Evolutionary conservation across 257 asterid genomes (phyloP).

Genomic region (Eucommia ulmoides): DNA sequence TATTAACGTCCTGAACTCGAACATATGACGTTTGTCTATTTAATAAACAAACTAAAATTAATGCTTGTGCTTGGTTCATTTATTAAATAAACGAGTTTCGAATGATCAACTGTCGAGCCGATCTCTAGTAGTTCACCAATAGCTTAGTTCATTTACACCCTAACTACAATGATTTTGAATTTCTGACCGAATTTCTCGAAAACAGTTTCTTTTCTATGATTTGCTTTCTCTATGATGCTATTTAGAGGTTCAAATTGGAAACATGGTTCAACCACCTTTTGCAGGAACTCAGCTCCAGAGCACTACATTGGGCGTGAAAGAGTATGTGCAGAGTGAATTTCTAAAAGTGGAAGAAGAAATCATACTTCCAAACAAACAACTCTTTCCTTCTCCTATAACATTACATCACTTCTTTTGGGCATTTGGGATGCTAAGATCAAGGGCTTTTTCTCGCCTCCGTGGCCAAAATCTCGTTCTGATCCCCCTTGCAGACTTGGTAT

Average conservation of each 20-base stretch:
- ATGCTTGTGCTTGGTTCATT: too few relatives aligned
- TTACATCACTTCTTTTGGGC: slow-evolving; percentile 93
- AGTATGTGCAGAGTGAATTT: slow-evolving; percentile 69
- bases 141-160: too few relatives aligned
- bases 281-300: slow-evolving; percentile 82
- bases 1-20: too few relatives aligned
- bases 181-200: neutral
- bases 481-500: slow-evolving; percentile 93
- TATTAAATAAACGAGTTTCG: too few relatives aligned
- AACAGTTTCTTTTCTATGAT: neutral
- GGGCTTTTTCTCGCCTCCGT: slow-evolving; percentile 78
- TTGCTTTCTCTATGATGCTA: neutral
- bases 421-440: slow-evolving; percentile 88
- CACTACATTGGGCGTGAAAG: slow-evolving; percentile 82
- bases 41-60: too few relatives aligned
- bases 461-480: slow-evolving; percentile 74
- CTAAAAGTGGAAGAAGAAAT: slow-evolving; percentile 53
- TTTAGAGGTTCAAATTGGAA: neutral
- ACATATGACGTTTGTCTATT: too few relatives aligned
- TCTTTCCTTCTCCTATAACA: slow-evolving; percentile 63
- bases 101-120: too few relatives aligned
- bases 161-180: too few relatives aligned
- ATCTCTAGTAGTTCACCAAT: too few relatives aligned
- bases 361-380: slow-evolving; percentile 63
- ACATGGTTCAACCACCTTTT: neutral